Base-by-base conservation (phyloP, 495 filamentous ascomycete species). In the Hypoxylon intermedium region DNA sequence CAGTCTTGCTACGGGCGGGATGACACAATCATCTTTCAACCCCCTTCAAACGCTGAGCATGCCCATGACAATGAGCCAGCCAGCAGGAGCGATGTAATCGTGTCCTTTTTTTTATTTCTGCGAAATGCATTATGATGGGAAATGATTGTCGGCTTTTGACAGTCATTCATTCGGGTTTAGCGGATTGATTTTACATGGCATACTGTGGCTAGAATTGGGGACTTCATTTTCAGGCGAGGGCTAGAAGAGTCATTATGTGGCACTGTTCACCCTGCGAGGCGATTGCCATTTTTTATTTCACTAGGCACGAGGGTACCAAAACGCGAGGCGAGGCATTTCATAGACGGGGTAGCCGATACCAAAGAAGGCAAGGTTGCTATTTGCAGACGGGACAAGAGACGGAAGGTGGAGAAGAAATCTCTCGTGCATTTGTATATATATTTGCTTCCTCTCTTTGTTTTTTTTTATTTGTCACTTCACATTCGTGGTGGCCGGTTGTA, bases 51-150 rank as follows among this genome's bases (percentile, higher is more conserved):
- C 74, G 43, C 74, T 79, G 43, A 80, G 75, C 70, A 85, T 79
- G 78, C 75, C 77, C 30, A 87, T 83, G 86, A 81, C 74, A 45
- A 85, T 83, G 63, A 81, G 79, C 70, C 55, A 60, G 15, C 62
- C 68, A 26, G 42, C 58, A 19, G 68, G 68, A 15, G 59, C 62
- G 33, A 71, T 71, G 67, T 71, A 58, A 42, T 37, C 2, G 31
- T 33, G 3, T 26, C 26, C 45, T 37, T 33, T 9, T 53, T 49
- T 38, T 41, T 26, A 21, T 45, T 30, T 13, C 30, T 43, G 48
- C 36, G 63, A 26, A 34, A 44, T 45, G 48, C 46, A 38, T 66
- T 40, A 53, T 41, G 53, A 60, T 51, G 40, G 24, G 57, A 6
- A 28, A 12, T 30, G 38, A 24, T 21, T 59, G 45, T 57, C 30